phyloP scores from a whole-genome alignment of 2,329 filamentous ascomycete species.

The Cordyceps javanica region DNA sequence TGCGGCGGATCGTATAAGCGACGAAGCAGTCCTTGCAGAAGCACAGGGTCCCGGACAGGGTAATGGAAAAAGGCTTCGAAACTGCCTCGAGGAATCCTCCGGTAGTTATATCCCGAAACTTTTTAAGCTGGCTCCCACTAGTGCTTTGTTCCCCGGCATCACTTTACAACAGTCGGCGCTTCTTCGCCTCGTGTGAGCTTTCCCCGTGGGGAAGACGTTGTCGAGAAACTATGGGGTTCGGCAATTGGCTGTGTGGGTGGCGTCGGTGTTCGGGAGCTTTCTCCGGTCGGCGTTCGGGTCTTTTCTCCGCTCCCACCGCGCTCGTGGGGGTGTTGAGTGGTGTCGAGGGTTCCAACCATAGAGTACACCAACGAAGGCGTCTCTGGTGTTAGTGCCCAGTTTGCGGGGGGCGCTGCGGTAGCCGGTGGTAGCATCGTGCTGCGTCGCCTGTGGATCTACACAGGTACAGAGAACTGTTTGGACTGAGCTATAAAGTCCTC shows the following conservation, averaged over 20 bases:
- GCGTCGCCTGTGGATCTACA: not conserved
- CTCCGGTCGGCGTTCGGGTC: conserved; percentile 3
- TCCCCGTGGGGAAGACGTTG: not conserved
- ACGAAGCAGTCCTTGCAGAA: not conserved
- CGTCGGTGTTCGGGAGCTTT: conserved; percentile 6
- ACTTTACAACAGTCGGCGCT: not conserved
- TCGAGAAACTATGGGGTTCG: not conserved
- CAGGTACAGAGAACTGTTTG: not conserved
- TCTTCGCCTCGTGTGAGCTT: not conserved
- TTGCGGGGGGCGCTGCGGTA: not conserved
- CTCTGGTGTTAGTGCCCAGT: not conserved
- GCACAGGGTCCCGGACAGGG: no score
- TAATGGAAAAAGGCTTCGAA: not conserved
- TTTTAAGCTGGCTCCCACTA: no score
- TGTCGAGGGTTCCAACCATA: no score
- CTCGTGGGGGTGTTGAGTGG: not conserved
- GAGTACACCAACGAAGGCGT: no score
- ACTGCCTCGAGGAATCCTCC: not conserved
- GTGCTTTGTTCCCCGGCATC: no score
- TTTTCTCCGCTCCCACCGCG: not conserved
- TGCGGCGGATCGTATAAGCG: no score
- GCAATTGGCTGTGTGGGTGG: not conserved
- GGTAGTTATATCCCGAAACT: not conserved
- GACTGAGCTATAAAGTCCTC: not conserved
- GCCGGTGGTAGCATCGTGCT: not conserved